Percentiles rank a stretch among this genome's conserved stretches.
Conservation (phyloP, 2,329 filamentous ascomycete species). For the Fusarium xyrophilum region DNA sequence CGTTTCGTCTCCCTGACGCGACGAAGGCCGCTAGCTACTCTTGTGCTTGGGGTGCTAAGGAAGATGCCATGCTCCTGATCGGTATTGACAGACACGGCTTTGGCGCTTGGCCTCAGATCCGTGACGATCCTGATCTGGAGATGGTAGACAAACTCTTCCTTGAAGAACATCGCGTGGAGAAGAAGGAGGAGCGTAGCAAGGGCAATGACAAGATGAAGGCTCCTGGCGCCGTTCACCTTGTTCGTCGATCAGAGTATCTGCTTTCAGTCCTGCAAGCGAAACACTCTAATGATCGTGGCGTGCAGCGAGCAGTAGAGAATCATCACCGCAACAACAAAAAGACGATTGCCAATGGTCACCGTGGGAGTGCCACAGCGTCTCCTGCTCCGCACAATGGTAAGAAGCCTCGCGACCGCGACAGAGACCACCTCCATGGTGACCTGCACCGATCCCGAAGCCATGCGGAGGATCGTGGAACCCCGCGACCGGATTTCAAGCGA, state of each 20-base stretch:
- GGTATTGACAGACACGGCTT: slow-evolving; percentile 94
- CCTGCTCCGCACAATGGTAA: slow-evolving; percentile 63
- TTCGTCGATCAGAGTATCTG: slow-evolving; percentile 92
- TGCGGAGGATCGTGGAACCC: slow-evolving; percentile 58
- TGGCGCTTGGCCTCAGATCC: slow-evolving; percentile 92
- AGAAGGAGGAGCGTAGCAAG: slow-evolving; percentile 90
- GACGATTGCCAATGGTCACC: slow-evolving; percentile 64
- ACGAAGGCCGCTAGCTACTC: slow-evolving; percentile 92
- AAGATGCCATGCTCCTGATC: slow-evolving; percentile 96
- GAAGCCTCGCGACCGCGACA: slow-evolving; percentile 57
- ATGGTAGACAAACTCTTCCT: slow-evolving; percentile 93
- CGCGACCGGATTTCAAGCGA: slow-evolving; percentile 64
- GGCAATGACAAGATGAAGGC: slow-evolving; percentile 82
- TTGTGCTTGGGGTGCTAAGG: slow-evolving; percentile 88
- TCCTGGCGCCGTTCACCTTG: slow-evolving; percentile 95
- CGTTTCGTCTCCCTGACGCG: slow-evolving; percentile 88
- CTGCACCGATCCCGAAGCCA: slow-evolving; percentile 60
- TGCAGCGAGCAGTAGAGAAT: slow-evolving; percentile 84
- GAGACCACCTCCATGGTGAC: slow-evolving; percentile 55
- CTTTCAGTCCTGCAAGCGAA: slow-evolving; percentile 91
- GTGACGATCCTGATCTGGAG: slow-evolving; percentile 86
- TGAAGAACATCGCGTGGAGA: slow-evolving; percentile 97
- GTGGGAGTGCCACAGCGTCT: slow-evolving; percentile 72
- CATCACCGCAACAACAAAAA: slow-evolving; percentile 97
- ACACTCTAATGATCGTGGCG: slow-evolving; percentile 77